Evolutionary conservation across 208 protist genomes (phyloP), one percentile per base, ranked within the genome.

Genomic region (Naegleria fowleri): DNA sequence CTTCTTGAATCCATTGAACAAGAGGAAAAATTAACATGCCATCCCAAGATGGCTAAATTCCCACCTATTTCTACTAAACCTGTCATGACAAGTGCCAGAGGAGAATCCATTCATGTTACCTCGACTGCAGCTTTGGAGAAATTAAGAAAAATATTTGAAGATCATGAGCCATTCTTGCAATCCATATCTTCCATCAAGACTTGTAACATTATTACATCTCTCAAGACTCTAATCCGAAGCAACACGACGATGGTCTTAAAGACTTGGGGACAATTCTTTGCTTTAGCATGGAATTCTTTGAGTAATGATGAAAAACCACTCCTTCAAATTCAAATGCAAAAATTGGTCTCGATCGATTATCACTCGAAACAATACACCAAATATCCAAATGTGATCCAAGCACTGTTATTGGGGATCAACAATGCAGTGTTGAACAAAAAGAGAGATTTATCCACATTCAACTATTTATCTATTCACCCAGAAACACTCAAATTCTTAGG

Each of bases 301-400:
- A 6, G 6, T 16, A 38, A 6, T 19, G 29, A 15, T 38, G 83
- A 91, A 9, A 59, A 22, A 6, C 5, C 38, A 39, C 25, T 25
- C 4, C 11, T 91, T 25, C 83, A 86, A 88, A 36, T 15, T 3
- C 41, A 39, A 40, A 41, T 91, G 3, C 6, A 90, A 33, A 40
- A 9, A 25, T 76, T 91, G 22, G 19, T 91, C 5, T 48, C 90
- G 0, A 13, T 39, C 19, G 90, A 88, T 22, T 91, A 89, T 75
- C 90, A 91, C 39, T 55, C 83, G 0, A 86, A 90, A 25, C 90
- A 91, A 88, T 91, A 91, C 22, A n/a, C 55, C 22, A 85, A 59
- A 41, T 90, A 86, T 58, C 86, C 79, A 36, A 91, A 91, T 91
- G 90, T 91, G 22, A 90, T 91, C 7, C 90, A 90, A 39, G 79